phyloP scores from a whole-genome alignment of 305 asterid genomes.

The Fraxinus xanthoxyloides region DNA sequence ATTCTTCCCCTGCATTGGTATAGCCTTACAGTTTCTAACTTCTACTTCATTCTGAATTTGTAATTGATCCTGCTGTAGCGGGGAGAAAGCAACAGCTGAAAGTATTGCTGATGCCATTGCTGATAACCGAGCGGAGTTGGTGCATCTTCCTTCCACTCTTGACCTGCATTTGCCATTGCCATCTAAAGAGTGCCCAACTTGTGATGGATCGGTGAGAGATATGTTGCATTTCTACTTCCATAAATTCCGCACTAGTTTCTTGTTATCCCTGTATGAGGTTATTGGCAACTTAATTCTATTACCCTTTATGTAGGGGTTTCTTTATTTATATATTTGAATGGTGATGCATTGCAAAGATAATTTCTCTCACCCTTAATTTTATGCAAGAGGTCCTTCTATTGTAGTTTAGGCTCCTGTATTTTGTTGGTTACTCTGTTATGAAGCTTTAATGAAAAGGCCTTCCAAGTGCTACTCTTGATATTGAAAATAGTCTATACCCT shows the following conservation, averaged over 20 bases:
- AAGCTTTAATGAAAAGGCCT: constrained; percentile 9
- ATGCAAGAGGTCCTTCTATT: background rate
- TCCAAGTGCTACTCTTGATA: background rate
- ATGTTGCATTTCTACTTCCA: constrained; percentile 5
- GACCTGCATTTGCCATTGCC: constrained; percentile 79
- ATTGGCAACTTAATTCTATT: constrained; percentile 3
- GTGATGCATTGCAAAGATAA: constrained; percentile 16
- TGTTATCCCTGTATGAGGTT: constrained; percentile 11
- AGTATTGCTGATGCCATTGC: constrained; percentile 81
- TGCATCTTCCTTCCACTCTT: constrained; percentile 80
- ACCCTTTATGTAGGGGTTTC: constrained; percentile 6
- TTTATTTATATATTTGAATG: background rate
- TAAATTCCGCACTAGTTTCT: constrained; percentile 14
- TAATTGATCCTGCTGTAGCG: constrained; percentile 45
- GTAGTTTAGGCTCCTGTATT: constrained; percentile 9
- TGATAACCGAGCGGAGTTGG: constrained; percentile 90
- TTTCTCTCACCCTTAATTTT: background rate
- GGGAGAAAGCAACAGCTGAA: constrained; percentile 95
- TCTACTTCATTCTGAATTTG: constrained; percentile 18
- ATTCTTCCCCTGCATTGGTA: background rate
- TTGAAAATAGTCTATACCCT: constrained; percentile 1
- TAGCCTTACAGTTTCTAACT: background rate
- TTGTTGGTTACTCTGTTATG: constrained; percentile 4
- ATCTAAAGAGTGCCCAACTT: constrained; percentile 79
- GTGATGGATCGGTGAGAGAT: constrained; percentile 86